A percentile compares a stretch with the other conserved stretches of the same genome.
phyloP scores from a whole-genome alignment of 139 green algal species.

The Dunaliella primolecta region DNA sequence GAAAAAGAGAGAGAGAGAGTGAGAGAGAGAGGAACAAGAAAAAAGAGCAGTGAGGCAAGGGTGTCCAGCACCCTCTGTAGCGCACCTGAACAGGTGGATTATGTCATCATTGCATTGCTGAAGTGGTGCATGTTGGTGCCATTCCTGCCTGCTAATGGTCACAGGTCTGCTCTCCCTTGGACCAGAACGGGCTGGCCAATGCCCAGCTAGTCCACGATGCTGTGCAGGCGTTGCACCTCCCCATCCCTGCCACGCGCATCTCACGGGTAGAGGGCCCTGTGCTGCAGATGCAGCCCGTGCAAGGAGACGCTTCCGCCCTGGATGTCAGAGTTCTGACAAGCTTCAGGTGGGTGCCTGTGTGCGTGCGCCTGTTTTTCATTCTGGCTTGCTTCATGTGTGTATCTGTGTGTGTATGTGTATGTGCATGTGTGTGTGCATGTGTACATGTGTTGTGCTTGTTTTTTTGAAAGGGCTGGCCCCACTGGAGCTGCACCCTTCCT shows the following conservation, averaged over 20 bases:
- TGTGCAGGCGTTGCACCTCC: neutral
- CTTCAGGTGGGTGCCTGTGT: neutral
- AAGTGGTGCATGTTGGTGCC: too few relatives aligned
- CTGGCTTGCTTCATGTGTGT: neutral
- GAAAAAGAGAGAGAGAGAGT: too few relatives aligned
- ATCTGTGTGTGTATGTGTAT: neutral
- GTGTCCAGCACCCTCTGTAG: too few relatives aligned
- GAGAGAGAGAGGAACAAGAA: too few relatives aligned
- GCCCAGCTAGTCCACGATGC: neutral
- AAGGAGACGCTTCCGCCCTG: neutral
- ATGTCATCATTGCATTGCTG: too few relatives aligned
- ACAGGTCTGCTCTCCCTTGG: too few relatives aligned
- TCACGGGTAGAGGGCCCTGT: neutral
- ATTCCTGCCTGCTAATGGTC: too few relatives aligned
- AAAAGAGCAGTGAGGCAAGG: too few relatives aligned
- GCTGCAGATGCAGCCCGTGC: slow-evolving; percentile 4
- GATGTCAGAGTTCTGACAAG: neutral
- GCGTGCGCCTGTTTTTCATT: neutral
- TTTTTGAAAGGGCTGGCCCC: too few relatives aligned
- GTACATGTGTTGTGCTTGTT: neutral
- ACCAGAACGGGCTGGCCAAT: too few relatives aligned
- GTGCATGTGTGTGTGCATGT: neutral
- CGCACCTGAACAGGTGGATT: too few relatives aligned
- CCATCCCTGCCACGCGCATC: neutral
- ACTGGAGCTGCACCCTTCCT: too few relatives aligned